phyloP scores from a whole-genome alignment of 2,329 filamentous ascomycete species.

The Sporothrix dimorphospora region DNA sequence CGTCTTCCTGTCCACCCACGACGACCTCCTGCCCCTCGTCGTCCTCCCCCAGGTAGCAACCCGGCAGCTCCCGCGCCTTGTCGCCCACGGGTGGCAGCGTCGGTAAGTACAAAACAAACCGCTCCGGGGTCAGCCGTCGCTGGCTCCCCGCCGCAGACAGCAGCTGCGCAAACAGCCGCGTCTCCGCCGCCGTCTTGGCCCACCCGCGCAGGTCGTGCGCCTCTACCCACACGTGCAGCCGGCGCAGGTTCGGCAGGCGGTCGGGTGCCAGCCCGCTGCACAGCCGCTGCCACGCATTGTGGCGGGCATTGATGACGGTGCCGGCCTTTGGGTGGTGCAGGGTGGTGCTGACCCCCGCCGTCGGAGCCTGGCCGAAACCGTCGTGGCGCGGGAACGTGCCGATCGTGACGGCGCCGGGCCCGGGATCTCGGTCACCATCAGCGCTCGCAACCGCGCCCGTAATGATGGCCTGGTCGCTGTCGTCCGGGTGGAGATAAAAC shows the following conservation, averaged over 20 bases:
- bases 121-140: neutral
- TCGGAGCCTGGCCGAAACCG: no score
- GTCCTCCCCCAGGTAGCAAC: slow-evolving; percentile 13
- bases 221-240: slow-evolving; percentile 39
- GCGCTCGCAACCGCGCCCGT: neutral
- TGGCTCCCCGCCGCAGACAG: slow-evolving; percentile 11
- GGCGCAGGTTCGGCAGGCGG: slow-evolving; percentile 33
- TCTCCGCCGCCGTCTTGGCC: slow-evolving; percentile 40
- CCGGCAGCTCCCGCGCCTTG: neutral
- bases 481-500: slow-evolving; percentile 35
- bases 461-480: slow-evolving; percentile 19
- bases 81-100: neutral
- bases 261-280: slow-evolving; percentile 34
- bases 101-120: slow-evolving; percentile 24
- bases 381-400: neutral
- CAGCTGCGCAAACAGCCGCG: slow-evolving; percentile 36
- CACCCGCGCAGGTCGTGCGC: slow-evolving; percentile 39
- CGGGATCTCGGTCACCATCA: neutral
- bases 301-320: slow-evolving; percentile 17
- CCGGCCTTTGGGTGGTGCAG: no score
- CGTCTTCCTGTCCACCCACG: neutral
- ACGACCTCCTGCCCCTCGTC: neutral
- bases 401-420: neutral
- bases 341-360: no score
- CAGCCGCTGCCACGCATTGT: slow-evolving; percentile 39